Percentiles rank a stretch among this genome's conserved stretches.
These are phyloP conservation scores for Fusarium keratoplasticum DNA, from an alignment of 2,329 filamentous ascomycete species.

Conservation along the genomic window DNA sequence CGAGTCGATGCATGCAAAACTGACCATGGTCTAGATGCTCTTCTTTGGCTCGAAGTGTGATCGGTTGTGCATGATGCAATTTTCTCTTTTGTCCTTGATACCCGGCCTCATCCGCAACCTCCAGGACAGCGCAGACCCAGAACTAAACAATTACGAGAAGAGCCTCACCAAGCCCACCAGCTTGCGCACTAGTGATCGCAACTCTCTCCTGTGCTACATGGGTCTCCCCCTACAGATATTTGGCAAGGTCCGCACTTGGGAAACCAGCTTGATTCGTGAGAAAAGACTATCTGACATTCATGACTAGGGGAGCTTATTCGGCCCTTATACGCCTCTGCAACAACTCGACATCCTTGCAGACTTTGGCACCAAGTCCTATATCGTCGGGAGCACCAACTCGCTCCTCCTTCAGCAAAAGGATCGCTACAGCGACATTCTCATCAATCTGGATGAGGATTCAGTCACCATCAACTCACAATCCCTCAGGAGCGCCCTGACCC, in stretches of 20 bases:
- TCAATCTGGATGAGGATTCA: constrained; percentile 92
- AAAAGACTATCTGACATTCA: constrained; percentile 23
- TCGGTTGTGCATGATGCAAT: constrained; percentile 97
- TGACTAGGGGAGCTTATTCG: constrained; percentile 85
- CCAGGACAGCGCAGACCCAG: constrained; percentile 96
- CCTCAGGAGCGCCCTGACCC: constrained; percentile 77
- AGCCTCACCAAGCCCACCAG: constrained; percentile 82
- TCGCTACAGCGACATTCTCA: constrained; percentile 93
- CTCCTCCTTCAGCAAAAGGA: constrained; percentile 93
- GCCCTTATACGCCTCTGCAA: constrained; percentile 95
- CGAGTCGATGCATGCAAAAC: background rate
- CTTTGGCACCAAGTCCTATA: constrained; percentile 94
- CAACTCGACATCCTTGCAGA: constrained; percentile 95
- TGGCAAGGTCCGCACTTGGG: constrained; percentile 72
- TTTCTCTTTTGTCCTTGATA: constrained; percentile 94
- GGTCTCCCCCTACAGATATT: constrained; percentile 95
- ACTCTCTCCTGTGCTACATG: constrained; percentile 92
- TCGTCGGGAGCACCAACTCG: constrained; percentile 97
- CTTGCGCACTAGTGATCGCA: constrained; percentile 89
- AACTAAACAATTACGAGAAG: constrained; percentile 85
- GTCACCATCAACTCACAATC: constrained; percentile 87
- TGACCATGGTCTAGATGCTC: constrained; percentile 76
- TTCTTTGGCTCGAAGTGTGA: constrained; percentile 99
- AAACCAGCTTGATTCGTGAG: background rate
- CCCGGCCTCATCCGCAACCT: constrained; percentile 90